These are phyloP conservation scores for Hygrophila difformis DNA, from an alignment of 257 asterid species.

Conservation along the genomic window DNA sequence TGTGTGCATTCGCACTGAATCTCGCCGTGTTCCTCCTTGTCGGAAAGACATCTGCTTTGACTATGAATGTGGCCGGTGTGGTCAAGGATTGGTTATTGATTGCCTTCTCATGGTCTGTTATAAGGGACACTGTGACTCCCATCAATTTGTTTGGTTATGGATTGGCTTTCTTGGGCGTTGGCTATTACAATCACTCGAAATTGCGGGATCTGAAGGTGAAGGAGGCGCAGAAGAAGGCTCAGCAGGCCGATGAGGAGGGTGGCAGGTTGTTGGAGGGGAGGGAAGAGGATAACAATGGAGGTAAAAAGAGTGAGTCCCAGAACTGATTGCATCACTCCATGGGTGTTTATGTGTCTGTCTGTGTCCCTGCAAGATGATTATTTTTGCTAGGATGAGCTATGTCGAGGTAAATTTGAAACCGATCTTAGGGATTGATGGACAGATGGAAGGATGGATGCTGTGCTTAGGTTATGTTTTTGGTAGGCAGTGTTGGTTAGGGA, in stretches of 20 bases:
- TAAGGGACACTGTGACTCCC: conserved; percentile 23
- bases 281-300: conserved; percentile 21
- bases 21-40: conserved; percentile 23
- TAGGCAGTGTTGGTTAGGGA: conserved; percentile 19
- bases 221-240: conserved; percentile 18
- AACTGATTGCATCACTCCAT: too few species aligned
- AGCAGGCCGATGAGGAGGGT: conserved; percentile 25
- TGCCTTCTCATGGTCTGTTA: too few species aligned
- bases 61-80: conserved; percentile 27
- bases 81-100: conserved; percentile 27
- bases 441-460: conserved; percentile 3
- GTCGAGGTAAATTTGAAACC: conserved; percentile 1
- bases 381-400: conserved; percentile 6
- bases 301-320: conserved; percentile 28
- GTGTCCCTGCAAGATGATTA: neutral
- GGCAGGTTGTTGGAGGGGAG: conserved; percentile 37
- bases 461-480: conserved; percentile 4
- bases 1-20: conserved; percentile 20
- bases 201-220: conserved; percentile 21
- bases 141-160: conserved; percentile 20
- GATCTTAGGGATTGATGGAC: conserved; percentile 5
- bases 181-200: conserved; percentile 19
- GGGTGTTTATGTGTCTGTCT: neutral
- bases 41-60: conserved; percentile 24
- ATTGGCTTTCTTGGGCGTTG: conserved; percentile 25